A percentile compares a stretch with the other conserved stretches of the same genome.
phyloP scores from a whole-genome alignment of 331 rosid genomes.

The Pyrus hybrid region DNA sequence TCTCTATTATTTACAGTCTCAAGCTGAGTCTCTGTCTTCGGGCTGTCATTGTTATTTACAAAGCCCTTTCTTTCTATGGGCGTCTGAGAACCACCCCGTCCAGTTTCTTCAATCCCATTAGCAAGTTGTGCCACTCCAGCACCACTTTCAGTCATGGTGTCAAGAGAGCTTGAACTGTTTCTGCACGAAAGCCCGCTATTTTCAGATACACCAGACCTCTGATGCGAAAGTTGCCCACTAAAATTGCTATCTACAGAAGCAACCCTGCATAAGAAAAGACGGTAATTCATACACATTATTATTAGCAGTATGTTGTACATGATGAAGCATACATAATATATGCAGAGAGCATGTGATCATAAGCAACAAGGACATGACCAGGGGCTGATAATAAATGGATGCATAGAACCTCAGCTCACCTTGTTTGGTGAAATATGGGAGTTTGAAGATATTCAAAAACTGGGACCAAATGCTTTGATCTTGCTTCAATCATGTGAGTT shows the following conservation, averaged over 20 bases:
- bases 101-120: slow-evolving; percentile 39
- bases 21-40: slow-evolving; percentile 43
- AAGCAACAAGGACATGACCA: neutral
- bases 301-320: neutral
- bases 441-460: slow-evolving; percentile 53
- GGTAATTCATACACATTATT: neutral
- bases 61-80: slow-evolving; percentile 30
- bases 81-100: slow-evolving; percentile 30
- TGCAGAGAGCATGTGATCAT: neutral
- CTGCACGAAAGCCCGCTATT: slow-evolving; percentile 43
- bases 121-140: slow-evolving; percentile 22
- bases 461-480: slow-evolving; percentile 76
- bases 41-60: slow-evolving; percentile 62
- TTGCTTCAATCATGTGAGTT: slow-evolving; percentile 57
- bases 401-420: slow-evolving; percentile 26
- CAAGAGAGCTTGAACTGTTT: slow-evolving; percentile 26
- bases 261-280: slow-evolving; percentile 25
- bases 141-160: slow-evolving; percentile 14
- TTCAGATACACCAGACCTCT: slow-evolving; percentile 29
- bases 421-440: slow-evolving; percentile 44
- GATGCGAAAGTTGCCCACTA: slow-evolving; percentile 34
- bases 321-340: neutral
- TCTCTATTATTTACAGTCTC: slow-evolving; percentile 81
- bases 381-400: neutral
- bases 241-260: slow-evolving; percentile 31